Base-by-base conservation (phyloP, 225 moss, liverwort and hornwort species). In the Anthoceros angustus region DNA sequence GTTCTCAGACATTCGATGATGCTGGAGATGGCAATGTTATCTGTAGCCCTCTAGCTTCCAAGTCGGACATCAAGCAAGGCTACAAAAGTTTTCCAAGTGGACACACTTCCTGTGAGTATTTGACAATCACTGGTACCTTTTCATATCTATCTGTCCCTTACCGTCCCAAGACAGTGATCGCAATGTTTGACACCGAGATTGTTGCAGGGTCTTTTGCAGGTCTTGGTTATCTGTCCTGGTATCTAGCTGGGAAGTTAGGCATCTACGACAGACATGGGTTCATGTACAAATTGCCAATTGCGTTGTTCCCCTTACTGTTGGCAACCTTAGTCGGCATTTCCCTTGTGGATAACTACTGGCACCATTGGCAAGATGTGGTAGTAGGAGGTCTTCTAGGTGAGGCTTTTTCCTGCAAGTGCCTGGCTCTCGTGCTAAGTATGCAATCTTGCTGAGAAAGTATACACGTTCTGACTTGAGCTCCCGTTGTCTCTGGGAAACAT, bases 121-220 rank as follows among this genome's bases (percentile, higher is more conserved):
- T 23, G 23, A 12, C 7, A 40, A 42, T 46, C 20, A 41, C 40
- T 62, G 42, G 32, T 32, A 32, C 32, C 32, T 32, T 32, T 32
- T 4, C 32, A 32, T 32, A 4, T 32, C 32, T 32, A 32, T 32
- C 32, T 32, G 32, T 32, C 1, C n/a, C n/a, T n/a, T n/a, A n/a
- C 45, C 16, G 16, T 46, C 45, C 16, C 10, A 11, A 16, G 45
- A 11, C 45, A 10, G 45, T 46, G 16, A 2, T 2, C 1, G 10
- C 12, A 11, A 16, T 46, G 45, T 11, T 1, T 46, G 45, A 46
- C 45, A 46, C n/a, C 55, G 23, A 18, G 55, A 38, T 40, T 46
- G 43, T 6, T 76, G 69, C 83, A 93, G 89, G 93, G 89, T 87
- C 82, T 8, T 93, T 74, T 61, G 83, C 89, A 61, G 92, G 92